Base-by-base conservation (phyloP, 139 green algal species). In the Deuterostichococcus epilithicus region DNA sequence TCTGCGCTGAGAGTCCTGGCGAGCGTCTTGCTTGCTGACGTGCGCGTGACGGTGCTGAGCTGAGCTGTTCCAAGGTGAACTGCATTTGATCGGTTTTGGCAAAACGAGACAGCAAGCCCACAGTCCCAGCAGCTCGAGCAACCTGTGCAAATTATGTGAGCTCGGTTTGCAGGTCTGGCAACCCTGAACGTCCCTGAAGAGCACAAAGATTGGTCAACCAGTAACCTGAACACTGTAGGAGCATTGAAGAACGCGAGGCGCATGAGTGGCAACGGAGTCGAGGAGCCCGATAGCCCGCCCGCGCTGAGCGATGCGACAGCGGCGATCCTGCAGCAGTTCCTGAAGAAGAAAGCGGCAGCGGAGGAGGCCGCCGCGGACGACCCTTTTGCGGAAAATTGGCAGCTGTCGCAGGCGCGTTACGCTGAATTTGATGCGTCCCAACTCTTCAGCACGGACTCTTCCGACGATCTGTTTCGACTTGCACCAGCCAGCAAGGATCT, bases 351-450 rank as follows among this genome's bases (percentile, higher is more conserved):
- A 25, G 30, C 39, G 47, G 22, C 35, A 25, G 52, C 52, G 33
- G 25, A 38, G 23, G 33, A 72, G 18, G 63, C 38, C 36, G 60
- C 60, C 8, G 79, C 83, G 70, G 58, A 68, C 5, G 77, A 82
- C 25, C 81, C 74, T 13, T 88, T 88, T 76, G 45, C 76, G 35
- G 84, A 89, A 52, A 74, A 89, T 72, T 89, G 83, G 83, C 45
- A 66, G 28, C 45, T 88, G 76, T 81, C 63, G 32, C 78, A 82
- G 69, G 76, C 71, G 34, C 18, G 15, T 23, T 5, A 68, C 6
- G 5, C 34, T 44, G 8, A 37, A 33, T 20, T 67, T 35, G 28
- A 60, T 74, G 74, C 59, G 33, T 37, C 60, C 35, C 58, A 60
- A 37, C 52, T 26, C 18, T 5, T 33, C 44, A 73, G n/a, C 35